Base-by-base conservation (phyloP, 768 basidiomycete species). In the Pleurotus giganteus region DNA sequence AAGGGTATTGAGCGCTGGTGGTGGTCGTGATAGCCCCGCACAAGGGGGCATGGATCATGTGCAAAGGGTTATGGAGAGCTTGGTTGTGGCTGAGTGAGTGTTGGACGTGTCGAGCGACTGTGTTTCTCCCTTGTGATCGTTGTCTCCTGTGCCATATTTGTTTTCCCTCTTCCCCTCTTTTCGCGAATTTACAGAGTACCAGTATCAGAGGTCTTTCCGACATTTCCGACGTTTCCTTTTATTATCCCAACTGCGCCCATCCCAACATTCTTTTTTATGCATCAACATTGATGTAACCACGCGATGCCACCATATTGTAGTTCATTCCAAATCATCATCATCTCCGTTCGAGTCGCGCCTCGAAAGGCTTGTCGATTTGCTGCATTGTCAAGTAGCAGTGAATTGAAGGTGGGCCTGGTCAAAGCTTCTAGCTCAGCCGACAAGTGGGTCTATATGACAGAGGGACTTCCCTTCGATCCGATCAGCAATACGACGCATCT, bases 1-100 rank as follows among this genome's bases (percentile, higher is more conserved):
- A 29, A 80, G 89, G 59, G 66, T 82, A 49, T 67, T 86, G 60
- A 77, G 73, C 65, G 72, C 69, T 54, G 67, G 69, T 45, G 72
- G 70, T 49, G 61, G 68, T 8, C 71, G 74, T 39, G 65, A 69
- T n/a, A 71, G 69, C 56, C 69, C 76, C 57, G 69, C 68, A 19
- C 74, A 73, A 56, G 68, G 69, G 32, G 74, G 67, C 53, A 81
- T 89, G 70, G 76, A 79, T 55, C 85, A 87, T 57, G 79, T 89
- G 34, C 86, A 89, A 70, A 81, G 85, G 73, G 84, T 83, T 21
- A 86, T 91, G 85, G 85, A 83, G 62, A 81, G 85, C 46, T 77
- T 91, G 63, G 75, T 82, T 49, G 84, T 88, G 56, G 85, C 85
- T 51, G 89, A 91, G 77, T 91, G 34, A 53, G 23, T 27, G 17